Conservation (phyloP, 1,284 basidiomycete species). For the Lentinula novae-zelandiae region DNA sequence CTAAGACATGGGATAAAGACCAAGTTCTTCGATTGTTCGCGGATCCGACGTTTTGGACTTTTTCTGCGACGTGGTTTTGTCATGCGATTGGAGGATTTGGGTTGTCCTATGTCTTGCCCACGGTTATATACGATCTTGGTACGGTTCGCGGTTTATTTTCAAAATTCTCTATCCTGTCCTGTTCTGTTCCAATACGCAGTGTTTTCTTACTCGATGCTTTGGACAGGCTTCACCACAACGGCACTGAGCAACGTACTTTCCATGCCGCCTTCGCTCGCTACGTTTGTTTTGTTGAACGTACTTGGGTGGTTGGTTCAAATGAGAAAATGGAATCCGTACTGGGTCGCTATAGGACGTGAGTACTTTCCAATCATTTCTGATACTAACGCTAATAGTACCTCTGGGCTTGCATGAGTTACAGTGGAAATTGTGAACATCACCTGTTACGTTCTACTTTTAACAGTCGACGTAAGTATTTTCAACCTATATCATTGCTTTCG, state of each 20-base stretch:
- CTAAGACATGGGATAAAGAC: conserved; percentile 16
- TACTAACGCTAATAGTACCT: not conserved
- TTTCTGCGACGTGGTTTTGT: conserved; percentile 19
- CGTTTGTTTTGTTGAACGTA: conserved; percentile 10
- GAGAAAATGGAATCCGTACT: conserved; percentile 13
- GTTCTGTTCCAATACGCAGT: too few relatives aligned
- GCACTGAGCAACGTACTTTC: conserved; percentile 12
- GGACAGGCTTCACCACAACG: conserved; percentile 9
- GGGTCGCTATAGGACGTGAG: conserved; percentile 12
- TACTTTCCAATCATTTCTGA: not conserved
- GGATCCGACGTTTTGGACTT: conserved; percentile 19
- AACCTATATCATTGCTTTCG: not conserved
- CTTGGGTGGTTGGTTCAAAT: conserved; percentile 12
- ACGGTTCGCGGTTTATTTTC: not conserved
- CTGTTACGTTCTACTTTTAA: not conserved
- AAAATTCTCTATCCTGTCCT: too few relatives aligned
- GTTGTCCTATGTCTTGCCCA: conserved; percentile 19
- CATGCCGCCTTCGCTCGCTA: conserved; percentile 14
- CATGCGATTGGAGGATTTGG: conserved; percentile 19
- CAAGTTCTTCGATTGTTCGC: conserved; percentile 12
- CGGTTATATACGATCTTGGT: conserved; percentile 21
- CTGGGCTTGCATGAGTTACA: not conserved
- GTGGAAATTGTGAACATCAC: conserved; percentile 5
- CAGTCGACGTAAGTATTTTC: not conserved
- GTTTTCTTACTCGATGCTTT: not conserved